Evolutionary conservation across 768 basidiomycete genomes (phyloP).

Genomic region (Boletus rex-veris): DNA sequence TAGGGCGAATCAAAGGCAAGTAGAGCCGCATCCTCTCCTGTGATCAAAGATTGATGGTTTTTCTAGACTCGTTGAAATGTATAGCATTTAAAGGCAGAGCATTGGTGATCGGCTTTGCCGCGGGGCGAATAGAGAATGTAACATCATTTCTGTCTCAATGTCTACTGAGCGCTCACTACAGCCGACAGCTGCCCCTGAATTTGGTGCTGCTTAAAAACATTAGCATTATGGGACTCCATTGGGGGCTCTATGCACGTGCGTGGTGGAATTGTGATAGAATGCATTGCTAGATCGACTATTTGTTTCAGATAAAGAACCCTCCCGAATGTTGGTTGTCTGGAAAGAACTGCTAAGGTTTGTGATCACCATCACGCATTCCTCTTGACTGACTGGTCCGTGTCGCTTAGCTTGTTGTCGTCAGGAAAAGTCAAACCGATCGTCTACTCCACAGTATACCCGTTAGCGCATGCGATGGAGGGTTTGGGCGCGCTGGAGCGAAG

Average conservation of each 20-base stretch:
- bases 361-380: background rate
- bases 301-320: constrained; percentile 57
- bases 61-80: constrained; percentile 79
- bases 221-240: constrained; percentile 79
- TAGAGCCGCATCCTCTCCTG: background rate
- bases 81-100: constrained; percentile 93
- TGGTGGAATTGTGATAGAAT: constrained; percentile 8
- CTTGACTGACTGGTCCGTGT: constrained; percentile 1
- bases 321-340: constrained; percentile 68
- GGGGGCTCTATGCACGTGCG: constrained; percentile 78
- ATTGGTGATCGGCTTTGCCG: constrained; percentile 76
- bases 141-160: background rate
- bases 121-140: constrained; percentile 25
- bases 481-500: constrained; percentile 73
- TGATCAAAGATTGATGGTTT: background rate
- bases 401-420: constrained; percentile 59
- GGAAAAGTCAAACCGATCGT: constrained; percentile 64
- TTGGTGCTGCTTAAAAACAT: constrained; percentile 82
- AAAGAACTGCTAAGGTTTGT: constrained; percentile 60
- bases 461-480: constrained; percentile 66
- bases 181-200: constrained; percentile 72
- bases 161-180: constrained; percentile 2
- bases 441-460: constrained; percentile 64
- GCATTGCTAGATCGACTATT: background rate
- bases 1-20: constrained; percentile 69